These are phyloP conservation scores for Trifolium subterraneum DNA, from an alignment of 306 rosid species.

Conservation along the genomic window DNA sequence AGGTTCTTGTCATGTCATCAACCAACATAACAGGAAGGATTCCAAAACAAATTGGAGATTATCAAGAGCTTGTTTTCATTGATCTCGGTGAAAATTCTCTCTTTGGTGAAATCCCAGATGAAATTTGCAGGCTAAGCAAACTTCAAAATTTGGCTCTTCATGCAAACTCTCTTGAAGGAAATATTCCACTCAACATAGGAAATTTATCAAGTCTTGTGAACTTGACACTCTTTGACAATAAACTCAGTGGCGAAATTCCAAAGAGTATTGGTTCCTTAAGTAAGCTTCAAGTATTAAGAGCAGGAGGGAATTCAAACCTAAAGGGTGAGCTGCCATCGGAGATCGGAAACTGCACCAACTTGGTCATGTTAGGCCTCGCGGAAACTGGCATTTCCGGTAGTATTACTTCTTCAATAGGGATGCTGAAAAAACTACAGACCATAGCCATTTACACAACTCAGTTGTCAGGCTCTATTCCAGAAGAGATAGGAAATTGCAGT, in stretches of 20 bases:
- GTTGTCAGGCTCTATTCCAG: slow-evolving; percentile 80
- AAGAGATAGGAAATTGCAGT: slow-evolving; percentile 82
- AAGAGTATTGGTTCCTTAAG: slow-evolving; percentile 66
- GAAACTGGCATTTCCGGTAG: slow-evolving; percentile 79
- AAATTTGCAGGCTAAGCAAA: slow-evolving; percentile 67
- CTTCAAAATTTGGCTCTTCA: slow-evolving; percentile 58
- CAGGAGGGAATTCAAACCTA: slow-evolving; percentile 75
- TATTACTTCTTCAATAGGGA: slow-evolving; percentile 77
- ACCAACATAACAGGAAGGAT: slow-evolving; percentile 69
- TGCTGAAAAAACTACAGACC: slow-evolving; percentile 61
- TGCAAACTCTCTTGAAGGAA: slow-evolving; percentile 69
- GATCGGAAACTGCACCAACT: slow-evolving; percentile 82
- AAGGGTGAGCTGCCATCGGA: slow-evolving; percentile 78
- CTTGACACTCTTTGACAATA: slow-evolving; percentile 73
- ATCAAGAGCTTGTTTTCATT: slow-evolving; percentile 54
- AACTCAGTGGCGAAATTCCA: slow-evolving; percentile 70
- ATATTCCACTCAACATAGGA: slow-evolving; percentile 63
- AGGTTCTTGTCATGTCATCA: slow-evolving; percentile 57
- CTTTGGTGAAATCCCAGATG: slow-evolving; percentile 71
- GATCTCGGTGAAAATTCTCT: slow-evolving; percentile 73
- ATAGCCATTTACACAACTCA: slow-evolving; percentile 72
- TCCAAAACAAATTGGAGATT: slow-evolving; percentile 73
- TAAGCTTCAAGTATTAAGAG: slow-evolving; percentile 66
- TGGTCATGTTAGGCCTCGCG: slow-evolving; percentile 80
- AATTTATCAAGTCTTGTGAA: slow-evolving; percentile 64